Conservation (phyloP, 768 basidiomycete species). For the Lentinula aciculospora region DNA sequence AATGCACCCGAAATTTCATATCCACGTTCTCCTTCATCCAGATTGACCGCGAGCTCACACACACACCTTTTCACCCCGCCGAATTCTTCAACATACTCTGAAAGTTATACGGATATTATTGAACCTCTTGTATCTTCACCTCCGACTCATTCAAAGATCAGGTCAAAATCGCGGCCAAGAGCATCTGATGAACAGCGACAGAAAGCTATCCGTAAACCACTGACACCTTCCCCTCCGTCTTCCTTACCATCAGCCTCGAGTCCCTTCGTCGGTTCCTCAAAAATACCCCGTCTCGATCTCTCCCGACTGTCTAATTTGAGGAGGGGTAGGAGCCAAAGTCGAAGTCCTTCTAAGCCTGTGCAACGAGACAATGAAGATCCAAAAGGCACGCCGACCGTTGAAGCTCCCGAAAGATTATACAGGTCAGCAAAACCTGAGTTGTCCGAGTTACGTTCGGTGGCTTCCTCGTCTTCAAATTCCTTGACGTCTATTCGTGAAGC, state of each 20-base stretch:
- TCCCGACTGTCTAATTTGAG: neutral
- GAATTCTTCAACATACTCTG: constrained; percentile 26
- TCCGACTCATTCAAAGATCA: constrained; percentile 9
- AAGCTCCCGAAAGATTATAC: neutral
- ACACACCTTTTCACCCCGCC: constrained; percentile 37
- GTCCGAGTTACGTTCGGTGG: neutral
- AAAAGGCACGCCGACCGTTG: neutral
- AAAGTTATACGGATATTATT: neutral
- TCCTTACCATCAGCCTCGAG: neutral
- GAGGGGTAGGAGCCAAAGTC: constrained; percentile 1
- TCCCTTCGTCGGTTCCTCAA: neutral
- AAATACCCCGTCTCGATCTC: neutral
- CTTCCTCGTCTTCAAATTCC: neutral
- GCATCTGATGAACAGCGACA: too few species aligned
- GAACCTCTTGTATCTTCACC: constrained; percentile 11
- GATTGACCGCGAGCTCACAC: constrained; percentile 13
- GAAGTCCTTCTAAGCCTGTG: neutral
- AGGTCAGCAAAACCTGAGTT: neutral
- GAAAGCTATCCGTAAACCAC: neutral
- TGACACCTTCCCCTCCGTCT: neutral
- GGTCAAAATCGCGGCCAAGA: neutral
- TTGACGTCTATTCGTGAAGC: neutral
- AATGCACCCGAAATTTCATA: neutral
- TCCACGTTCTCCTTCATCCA: neutral
- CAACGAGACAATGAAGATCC: neutral